Percentiles rank a stretch among this genome's conserved stretches.
These are phyloP conservation scores for Trichoderma sp. DNA, from an alignment of 2,329 filamentous ascomycete genomes.

Conservation along the genomic window DNA sequence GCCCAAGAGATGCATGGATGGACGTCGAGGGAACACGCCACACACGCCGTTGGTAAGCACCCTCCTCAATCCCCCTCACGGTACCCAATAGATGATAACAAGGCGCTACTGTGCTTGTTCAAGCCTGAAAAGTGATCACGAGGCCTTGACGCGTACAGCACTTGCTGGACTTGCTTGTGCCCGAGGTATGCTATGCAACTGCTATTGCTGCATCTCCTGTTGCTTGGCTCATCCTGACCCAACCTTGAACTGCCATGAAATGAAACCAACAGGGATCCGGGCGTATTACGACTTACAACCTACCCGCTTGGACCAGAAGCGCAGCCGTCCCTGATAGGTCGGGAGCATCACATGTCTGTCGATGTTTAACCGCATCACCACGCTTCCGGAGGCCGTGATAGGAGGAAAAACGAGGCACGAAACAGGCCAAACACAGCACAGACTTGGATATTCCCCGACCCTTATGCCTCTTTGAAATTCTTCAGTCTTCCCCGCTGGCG, in stretches of 20 bases:
- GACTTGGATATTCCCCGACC: not conserved
- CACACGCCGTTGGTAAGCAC: not conserved
- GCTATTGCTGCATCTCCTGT: not conserved
- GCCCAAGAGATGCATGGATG: not conserved
- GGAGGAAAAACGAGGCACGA: not conserved
- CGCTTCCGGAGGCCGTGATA: not conserved
- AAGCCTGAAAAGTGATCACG: not conserved
- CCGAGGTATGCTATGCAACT: not conserved
- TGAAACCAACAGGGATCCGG: not conserved
- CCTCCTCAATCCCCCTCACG: not conserved
- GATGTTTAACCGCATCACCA: not conserved
- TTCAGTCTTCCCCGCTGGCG: conserved; percentile 9
- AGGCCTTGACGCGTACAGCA: not conserved
- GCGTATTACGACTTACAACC: not conserved
- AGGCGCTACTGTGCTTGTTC: not conserved
- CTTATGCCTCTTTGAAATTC: not conserved
- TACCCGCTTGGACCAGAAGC: not conserved
- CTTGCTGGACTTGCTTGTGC: not conserved
- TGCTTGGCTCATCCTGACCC: not conserved
- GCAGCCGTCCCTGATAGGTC: not conserved
- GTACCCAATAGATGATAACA: not conserved
- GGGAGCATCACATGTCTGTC: not conserved
- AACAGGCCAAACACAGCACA: not conserved
- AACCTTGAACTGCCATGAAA: not conserved
- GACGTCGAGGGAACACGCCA: not conserved